Evolutionary conservation across 23 red algal species (phyloP).

Genomic region (Agarophyton chilense): DNA sequence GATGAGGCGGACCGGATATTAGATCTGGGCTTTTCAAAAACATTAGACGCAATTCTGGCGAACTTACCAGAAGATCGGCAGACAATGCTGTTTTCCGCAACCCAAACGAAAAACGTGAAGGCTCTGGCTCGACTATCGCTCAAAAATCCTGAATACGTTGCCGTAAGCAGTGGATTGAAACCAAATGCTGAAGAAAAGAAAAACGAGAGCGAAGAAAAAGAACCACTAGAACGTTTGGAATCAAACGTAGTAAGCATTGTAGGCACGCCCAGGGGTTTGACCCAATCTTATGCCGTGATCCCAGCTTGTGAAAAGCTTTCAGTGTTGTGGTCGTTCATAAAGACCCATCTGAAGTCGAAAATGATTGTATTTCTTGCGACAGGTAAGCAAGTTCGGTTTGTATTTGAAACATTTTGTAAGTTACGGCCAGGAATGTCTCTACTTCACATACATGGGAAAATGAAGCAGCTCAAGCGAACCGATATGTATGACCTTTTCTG

Average conservation of each 20-base stretch:
- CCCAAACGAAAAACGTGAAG: constrained; percentile 90
- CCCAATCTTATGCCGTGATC: constrained; percentile 85
- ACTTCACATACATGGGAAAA: constrained; percentile 87
- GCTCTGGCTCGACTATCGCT: constrained; percentile 87
- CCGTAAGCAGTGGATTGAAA: constrained; percentile 25
- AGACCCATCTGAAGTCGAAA: constrained; percentile 90
- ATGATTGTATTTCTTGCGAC: constrained; percentile 92
- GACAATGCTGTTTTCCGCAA: constrained; percentile 96
- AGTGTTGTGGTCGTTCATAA: constrained; percentile 95
- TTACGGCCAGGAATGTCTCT: constrained; percentile 93
- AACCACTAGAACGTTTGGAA: not conserved
- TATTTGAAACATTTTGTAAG: constrained; percentile 91
- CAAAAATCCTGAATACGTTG: constrained; percentile 85
- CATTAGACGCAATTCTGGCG: constrained; percentile 95
- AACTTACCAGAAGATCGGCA: constrained; percentile 83
- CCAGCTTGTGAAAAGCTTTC: constrained; percentile 77
- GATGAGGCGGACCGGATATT: constrained; percentile 99
- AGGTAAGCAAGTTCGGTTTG: constrained; percentile 96
- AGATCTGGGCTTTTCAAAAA: constrained; percentile 93
- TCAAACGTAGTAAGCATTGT: constrained; percentile 43
- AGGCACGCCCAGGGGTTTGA: constrained; percentile 67
- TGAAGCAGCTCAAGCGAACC: constrained; percentile 82
- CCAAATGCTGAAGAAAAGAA: not conserved
- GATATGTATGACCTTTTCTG: constrained; percentile 93
- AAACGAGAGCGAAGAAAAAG: not conserved